phyloP scores from a whole-genome alignment of 83 land plant species.

The Diphasiastrum complanatum region DNA sequence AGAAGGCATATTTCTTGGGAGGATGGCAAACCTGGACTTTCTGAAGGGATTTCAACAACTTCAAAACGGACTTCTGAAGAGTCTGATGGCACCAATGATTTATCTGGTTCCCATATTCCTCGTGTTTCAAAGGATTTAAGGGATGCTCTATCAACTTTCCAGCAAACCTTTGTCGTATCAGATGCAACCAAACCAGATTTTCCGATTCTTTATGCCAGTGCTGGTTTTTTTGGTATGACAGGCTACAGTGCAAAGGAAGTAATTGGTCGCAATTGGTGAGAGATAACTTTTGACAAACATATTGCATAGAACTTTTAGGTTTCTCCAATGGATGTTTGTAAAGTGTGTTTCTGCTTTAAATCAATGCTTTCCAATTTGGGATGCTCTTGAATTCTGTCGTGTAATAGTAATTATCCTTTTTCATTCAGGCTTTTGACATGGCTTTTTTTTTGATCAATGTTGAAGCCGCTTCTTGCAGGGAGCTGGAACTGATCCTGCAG shows the following conservation, averaged over 20 bases:
- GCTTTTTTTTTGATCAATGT: background rate
- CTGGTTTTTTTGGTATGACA: conserved; percentile 88
- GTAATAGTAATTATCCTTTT: background rate
- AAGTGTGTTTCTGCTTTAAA: background rate
- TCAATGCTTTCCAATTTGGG: conserved; percentile 22
- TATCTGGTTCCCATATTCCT: conserved; percentile 34
- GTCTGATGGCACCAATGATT: conserved; percentile 27
- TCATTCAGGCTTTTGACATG: background rate
- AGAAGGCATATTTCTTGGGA: conserved; percentile 20
- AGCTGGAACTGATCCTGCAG: conserved; percentile 62
- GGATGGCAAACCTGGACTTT: conserved; percentile 20
- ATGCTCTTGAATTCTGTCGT: conserved; percentile 54
- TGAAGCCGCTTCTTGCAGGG: conserved; percentile 96
- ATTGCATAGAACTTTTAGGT: background rate
- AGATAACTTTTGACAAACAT: background rate
- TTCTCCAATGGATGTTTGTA: conserved; percentile 1
- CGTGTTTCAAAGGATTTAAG: conserved; percentile 78
- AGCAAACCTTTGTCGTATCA: conserved; percentile 91
- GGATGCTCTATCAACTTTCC: conserved; percentile 71
- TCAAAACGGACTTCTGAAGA: conserved; percentile 48
- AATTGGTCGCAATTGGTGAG: conserved; percentile 85
- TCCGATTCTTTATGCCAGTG: conserved; percentile 95
- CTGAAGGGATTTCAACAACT: conserved; percentile 23
- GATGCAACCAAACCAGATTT: conserved; percentile 85
- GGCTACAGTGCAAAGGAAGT: conserved; percentile 82